A percentile compares a stretch with the other conserved stretches of the same genome.
phyloP scores from a whole-genome alignment of 345 rosid species.

The Boechera divaricarpa region DNA sequence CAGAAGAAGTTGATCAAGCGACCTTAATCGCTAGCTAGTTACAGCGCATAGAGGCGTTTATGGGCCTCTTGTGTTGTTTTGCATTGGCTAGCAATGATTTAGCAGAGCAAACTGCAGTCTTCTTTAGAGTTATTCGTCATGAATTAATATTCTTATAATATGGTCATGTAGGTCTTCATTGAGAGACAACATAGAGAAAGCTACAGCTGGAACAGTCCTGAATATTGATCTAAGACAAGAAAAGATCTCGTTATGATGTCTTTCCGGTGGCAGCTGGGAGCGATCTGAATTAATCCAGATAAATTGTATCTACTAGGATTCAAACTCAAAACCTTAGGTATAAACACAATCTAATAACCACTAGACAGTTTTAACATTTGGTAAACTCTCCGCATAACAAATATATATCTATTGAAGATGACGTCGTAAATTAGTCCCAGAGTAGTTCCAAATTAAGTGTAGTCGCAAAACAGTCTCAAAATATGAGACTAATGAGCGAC shows the following conservation, averaged over 20 bases:
- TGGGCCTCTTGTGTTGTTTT: constrained; percentile 69
- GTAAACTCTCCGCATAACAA: too few species aligned
- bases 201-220: constrained; percentile 49
- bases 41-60: constrained; percentile 42
- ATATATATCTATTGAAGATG: too few species aligned
- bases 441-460: too few species aligned
- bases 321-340: too few species aligned
- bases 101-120: constrained; percentile 65
- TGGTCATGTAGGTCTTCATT: constrained; percentile 55
- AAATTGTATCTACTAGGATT: too few species aligned
- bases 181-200: constrained; percentile 42
- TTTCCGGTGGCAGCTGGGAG: not conserved
- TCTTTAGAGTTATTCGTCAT: constrained; percentile 55
- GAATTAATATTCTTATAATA: not conserved
- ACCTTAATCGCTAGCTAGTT: constrained; percentile 42
- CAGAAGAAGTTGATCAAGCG: constrained; percentile 47
- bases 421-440: too few species aligned
- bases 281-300: too few species aligned
- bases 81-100: constrained; percentile 62
- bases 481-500: too few species aligned
- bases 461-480: too few species aligned
- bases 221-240: constrained; percentile 51
- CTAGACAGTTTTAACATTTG: too few species aligned
- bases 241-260: constrained; percentile 57
- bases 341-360: too few species aligned